These are phyloP conservation scores for Smallanthus sonchifolius DNA, from an alignment of 129 eudicot species.

Conservation along the genomic window DNA sequence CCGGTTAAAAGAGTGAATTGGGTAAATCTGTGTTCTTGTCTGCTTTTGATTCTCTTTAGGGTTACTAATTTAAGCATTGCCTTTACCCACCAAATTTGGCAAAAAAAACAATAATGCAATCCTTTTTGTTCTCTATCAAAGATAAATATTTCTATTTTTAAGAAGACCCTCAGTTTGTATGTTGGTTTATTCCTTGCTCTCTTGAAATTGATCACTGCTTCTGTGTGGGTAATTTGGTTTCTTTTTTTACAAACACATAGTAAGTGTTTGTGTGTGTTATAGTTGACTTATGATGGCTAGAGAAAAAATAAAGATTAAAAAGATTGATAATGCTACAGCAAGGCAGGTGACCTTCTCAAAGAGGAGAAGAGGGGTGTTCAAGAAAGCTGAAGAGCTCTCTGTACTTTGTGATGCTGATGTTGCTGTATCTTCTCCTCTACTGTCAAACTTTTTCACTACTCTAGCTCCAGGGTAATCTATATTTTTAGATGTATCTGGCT, in stretches of 20 bases:
- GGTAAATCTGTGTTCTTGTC: constrained; percentile 28
- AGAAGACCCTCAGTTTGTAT: constrained; percentile 27
- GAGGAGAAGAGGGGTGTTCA: constrained; percentile 86
- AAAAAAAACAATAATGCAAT: constrained; percentile 37
- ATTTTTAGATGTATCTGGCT: neutral
- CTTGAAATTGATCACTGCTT: constrained; percentile 10
- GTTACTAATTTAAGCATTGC: constrained; percentile 27
- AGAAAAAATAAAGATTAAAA: constrained; percentile 78
- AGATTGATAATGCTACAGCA: constrained; percentile 81
- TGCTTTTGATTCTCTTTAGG: constrained; percentile 25
- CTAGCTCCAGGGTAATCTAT: constrained; percentile 61
- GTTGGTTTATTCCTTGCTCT: constrained; percentile 43
- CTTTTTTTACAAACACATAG: constrained; percentile 1
- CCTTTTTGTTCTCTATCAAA: constrained; percentile 17
- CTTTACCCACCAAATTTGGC: constrained; percentile 38
- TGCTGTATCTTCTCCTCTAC: constrained; percentile 74
- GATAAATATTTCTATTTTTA: constrained; percentile 27
- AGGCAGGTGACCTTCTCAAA: constrained; percentile 89
- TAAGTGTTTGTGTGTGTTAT: constrained; percentile 4
- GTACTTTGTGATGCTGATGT: constrained; percentile 92
- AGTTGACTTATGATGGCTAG: constrained; percentile 52
- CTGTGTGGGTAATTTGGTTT: constrained; percentile 6
- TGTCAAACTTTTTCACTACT: constrained; percentile 77
- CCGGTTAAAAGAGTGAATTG: constrained; percentile 31
- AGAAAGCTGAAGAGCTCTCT: constrained; percentile 89